phyloP scores from a whole-genome alignment of 148 eudicot species.

The Agrostemma githago region DNA sequence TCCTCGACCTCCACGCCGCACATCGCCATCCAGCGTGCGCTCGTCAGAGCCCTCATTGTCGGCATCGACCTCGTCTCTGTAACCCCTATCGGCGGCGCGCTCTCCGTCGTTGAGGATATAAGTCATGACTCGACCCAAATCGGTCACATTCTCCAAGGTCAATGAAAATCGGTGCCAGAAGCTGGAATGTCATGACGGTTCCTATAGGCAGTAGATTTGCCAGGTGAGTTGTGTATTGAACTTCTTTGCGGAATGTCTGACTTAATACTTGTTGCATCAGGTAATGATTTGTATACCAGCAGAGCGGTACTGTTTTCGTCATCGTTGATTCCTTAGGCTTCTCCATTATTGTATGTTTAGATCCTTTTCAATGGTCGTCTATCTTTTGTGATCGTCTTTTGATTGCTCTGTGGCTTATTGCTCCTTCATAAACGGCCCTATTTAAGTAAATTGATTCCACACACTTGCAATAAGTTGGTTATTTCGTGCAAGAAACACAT shows the following conservation, averaged over 20 bases:
- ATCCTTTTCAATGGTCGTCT: slow-evolving; percentile 30
- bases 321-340: slow-evolving; percentile 1
- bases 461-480: too few species aligned
- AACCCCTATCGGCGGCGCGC: too few species aligned
- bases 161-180: slow-evolving; percentile 56
- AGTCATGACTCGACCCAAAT: slow-evolving; percentile 34
- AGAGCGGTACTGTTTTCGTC: slow-evolving; percentile 42
- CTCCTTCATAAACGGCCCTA: too few species aligned
- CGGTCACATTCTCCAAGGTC: slow-evolving; percentile 55
- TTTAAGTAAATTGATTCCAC: too few species aligned
- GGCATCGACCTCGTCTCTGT: too few species aligned
- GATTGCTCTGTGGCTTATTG: background rate
- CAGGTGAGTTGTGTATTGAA: slow-evolving; percentile 57
- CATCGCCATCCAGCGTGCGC: too few species aligned
- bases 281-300: slow-evolving; percentile 25
- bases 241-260: slow-evolving; percentile 54
- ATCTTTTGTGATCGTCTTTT: background rate
- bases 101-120: too few species aligned
- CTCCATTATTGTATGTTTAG: background rate
- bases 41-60: too few species aligned
- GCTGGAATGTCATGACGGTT: slow-evolving; percentile 58
- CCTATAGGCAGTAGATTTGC: too few species aligned
- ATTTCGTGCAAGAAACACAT: too few species aligned
- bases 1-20: too few species aligned
- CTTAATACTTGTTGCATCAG: slow-evolving; percentile 35